phyloP scores from a whole-genome alignment of 2,329 filamentous ascomycete species.

The Aspergillus neoniger region DNA sequence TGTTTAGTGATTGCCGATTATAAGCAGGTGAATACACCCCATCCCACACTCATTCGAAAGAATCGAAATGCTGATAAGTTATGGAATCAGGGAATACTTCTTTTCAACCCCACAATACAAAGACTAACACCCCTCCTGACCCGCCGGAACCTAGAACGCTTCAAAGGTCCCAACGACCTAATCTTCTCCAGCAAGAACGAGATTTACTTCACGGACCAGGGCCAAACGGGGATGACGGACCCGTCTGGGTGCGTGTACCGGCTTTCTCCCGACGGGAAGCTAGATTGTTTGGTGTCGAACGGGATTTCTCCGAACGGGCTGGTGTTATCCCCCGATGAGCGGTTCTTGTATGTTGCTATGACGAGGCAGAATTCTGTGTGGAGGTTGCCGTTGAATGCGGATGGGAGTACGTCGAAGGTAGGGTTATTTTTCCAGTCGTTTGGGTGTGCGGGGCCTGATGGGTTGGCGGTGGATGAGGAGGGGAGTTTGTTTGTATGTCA shows the following conservation, averaged over 20 bases:
- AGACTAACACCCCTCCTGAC: background rate
- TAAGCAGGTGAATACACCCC: too few relatives aligned
- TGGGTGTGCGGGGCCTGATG: background rate
- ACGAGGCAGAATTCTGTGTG: background rate
- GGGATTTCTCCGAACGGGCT: background rate
- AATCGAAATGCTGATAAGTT: background rate
- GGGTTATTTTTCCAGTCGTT: background rate
- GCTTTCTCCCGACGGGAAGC: background rate
- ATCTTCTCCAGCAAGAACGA: background rate
- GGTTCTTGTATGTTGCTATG: background rate
- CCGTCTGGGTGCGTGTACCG: background rate
- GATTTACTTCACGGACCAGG: background rate
- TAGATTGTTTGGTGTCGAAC: background rate
- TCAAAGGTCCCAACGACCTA: conserved; percentile 1
- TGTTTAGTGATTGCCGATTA: too few relatives aligned
- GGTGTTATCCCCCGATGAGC: background rate
- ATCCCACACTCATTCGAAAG: background rate
- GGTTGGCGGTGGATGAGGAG: background rate
- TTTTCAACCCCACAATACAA: too few relatives aligned
- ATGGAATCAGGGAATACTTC: background rate
- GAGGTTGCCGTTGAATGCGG: background rate
- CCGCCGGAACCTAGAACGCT: background rate
- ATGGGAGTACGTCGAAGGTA: background rate
- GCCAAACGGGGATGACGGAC: background rate
- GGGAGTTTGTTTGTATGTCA: background rate